Conservation (phyloP, 2,329 filamentous ascomycete genomes). For the Sphaerulina vaccinii region DNA sequence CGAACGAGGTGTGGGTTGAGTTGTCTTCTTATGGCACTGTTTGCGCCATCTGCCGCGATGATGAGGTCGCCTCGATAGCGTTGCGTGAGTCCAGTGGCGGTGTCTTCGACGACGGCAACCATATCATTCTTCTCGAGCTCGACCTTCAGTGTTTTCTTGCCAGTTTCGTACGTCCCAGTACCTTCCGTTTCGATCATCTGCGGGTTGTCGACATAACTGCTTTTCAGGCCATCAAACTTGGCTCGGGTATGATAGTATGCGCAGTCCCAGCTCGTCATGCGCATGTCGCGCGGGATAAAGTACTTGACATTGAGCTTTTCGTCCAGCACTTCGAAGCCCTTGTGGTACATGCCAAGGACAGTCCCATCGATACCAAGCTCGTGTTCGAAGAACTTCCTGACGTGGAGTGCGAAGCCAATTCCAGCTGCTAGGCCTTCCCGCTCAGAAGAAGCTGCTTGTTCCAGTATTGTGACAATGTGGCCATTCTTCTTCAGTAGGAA, state of each 20-base stretch:
- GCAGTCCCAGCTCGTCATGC: constrained; percentile 25
- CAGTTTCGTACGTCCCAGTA: constrained; percentile 12
- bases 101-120: constrained; percentile 13
- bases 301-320: constrained; percentile 15
- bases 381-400: constrained; percentile 24
- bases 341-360: constrained; percentile 14
- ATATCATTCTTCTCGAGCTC: constrained; percentile 10
- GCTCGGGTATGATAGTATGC: constrained; percentile 23
- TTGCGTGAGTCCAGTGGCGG: constrained; percentile 6
- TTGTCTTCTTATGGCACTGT: constrained; percentile 21
- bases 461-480: constrained; percentile 43
- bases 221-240: constrained; percentile 24
- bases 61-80: constrained; percentile 21
- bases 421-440: constrained; percentile 27
- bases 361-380: constrained; percentile 22
- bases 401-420: constrained; percentile 19
- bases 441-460: constrained; percentile 22
- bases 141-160: constrained; percentile 16
- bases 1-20: constrained; percentile 20
- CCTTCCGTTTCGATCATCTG: constrained; percentile 9
- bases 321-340: constrained; percentile 19
- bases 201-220: constrained; percentile 17
- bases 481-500: constrained; percentile 45
- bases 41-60: constrained; percentile 29
- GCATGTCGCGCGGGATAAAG: neutral